A percentile compares a stretch with the other conserved stretches of the same genome.
Conservation (phyloP, 768 basidiomycete genomes). For the Psilocybe sp. region DNA sequence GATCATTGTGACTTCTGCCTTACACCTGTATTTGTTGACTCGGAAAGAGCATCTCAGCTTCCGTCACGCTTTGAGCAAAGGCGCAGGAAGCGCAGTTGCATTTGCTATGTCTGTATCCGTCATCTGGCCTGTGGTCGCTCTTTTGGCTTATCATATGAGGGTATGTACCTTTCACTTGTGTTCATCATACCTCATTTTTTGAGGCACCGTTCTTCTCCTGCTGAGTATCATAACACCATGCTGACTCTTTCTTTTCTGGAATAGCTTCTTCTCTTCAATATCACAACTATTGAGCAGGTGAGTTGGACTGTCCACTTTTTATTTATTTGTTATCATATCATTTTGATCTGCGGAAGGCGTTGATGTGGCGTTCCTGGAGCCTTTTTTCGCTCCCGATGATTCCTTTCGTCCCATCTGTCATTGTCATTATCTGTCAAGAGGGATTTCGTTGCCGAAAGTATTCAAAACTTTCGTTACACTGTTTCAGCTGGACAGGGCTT, state of each 20-base stretch:
- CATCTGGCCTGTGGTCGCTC: slow-evolving; percentile 79
- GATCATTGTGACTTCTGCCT: slow-evolving; percentile 77
- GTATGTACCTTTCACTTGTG: slow-evolving; percentile 49
- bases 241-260: slow-evolving; percentile 6
- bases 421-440: slow-evolving; percentile 19
- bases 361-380: too few species aligned
- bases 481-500: not conserved
- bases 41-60: slow-evolving; percentile 41
- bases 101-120: slow-evolving; percentile 71
- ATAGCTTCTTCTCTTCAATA: slow-evolving; percentile 78
- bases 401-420: slow-evolving; percentile 10
- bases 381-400: too few species aligned
- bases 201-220: not conserved
- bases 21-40: slow-evolving; percentile 75
- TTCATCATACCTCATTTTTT: not conserved
- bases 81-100: slow-evolving; percentile 77
- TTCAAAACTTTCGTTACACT: not conserved
- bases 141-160: slow-evolving; percentile 82
- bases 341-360: not conserved
- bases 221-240: slow-evolving; percentile 1
- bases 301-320: slow-evolving; percentile 18
- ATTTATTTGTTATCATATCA: not conserved
- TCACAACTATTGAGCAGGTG: slow-evolving; percentile 96
- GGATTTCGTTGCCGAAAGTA: slow-evolving; percentile 4
- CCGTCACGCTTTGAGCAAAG: slow-evolving; percentile 46